Evolutionary conservation across 179 eudicot species (phyloP).

Genomic region (Spergularia azorica): DNA sequence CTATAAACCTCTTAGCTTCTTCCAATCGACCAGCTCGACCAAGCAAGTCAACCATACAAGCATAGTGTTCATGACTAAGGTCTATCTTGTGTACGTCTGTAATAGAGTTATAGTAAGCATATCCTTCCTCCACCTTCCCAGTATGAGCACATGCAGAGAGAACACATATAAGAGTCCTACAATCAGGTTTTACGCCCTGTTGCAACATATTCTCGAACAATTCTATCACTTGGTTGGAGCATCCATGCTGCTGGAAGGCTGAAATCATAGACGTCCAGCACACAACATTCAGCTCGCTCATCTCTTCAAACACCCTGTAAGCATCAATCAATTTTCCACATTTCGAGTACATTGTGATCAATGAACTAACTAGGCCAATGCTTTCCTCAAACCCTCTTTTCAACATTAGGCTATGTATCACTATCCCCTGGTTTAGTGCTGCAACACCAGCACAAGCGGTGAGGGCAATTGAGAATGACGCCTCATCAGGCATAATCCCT

Average conservation of each 20-base stretch:
- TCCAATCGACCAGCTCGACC: slow-evolving; percentile 48
- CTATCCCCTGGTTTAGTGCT: slow-evolving; percentile 45
- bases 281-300: slow-evolving; percentile 31
- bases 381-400: slow-evolving; percentile 40
- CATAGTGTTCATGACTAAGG: slow-evolving; percentile 43
- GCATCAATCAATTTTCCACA: slow-evolving; percentile 49
- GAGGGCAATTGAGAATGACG: slow-evolving; percentile 38
- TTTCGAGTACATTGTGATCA: slow-evolving; percentile 50
- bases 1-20: slow-evolving; percentile 45
- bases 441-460: slow-evolving; percentile 46
- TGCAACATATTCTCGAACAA: slow-evolving; percentile 43
- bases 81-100: slow-evolving; percentile 24
- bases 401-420: slow-evolving; percentile 41
- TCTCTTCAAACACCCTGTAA: slow-evolving; percentile 33
- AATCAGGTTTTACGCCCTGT: slow-evolving; percentile 37
- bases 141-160: slow-evolving; percentile 54
- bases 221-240: slow-evolving; percentile 39
- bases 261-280: slow-evolving; percentile 43
- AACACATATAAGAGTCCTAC: slow-evolving; percentile 42
- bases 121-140: slow-evolving; percentile 48
- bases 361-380: slow-evolving; percentile 32
- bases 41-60: slow-evolving; percentile 54
- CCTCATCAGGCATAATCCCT: slow-evolving; percentile 43
- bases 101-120: slow-evolving; percentile 44
- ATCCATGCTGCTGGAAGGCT: slow-evolving; percentile 52